Evolutionary conservation across 108 stramenopile genomes (phyloP), one percentile per base, ranked within the genome.

Genomic region (Aurantiochytrium sp.): DNA sequence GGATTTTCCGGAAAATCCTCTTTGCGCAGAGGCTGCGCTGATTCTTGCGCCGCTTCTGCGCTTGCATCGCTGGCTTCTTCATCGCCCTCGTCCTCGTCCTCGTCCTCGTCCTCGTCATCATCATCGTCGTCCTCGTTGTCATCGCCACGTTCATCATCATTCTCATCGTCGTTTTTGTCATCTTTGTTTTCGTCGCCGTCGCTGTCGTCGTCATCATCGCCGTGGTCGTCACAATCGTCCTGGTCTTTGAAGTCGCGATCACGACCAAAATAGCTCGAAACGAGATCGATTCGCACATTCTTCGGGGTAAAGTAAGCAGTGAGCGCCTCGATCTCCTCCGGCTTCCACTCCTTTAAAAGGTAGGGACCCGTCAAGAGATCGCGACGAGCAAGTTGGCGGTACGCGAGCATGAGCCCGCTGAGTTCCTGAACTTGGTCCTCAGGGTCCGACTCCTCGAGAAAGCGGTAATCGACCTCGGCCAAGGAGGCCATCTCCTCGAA

Each of bases 361-460:
- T 83, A 53, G 0, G 76, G 76, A 6, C 49, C 76, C 51, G 45
- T 53, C 10, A 83, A 4, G 10, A 83, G 76, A 45, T 83, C 76
- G 18, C 49, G 19, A 18, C 76, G 76, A 12, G 4, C 76, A 12
- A 83, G 44, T 25, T 53, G 49, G 19, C 76, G 45, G 25, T 83
- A 23, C 49, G 45, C 43, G 49, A 83, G 51, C 76, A 83, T 83
- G 76, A 25, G 19, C 19, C 45, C 28, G 51, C 49, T 53, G 12
- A 53, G 51, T 16, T 83, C 76, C 28, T 83, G 76, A 2, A 83
- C 76, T 6, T n/a, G 19, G 19, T 83, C 76, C 5, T 53, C 51
- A 2, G 76, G 76, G 18, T 83, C 76, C 10, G 76, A 83, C 76
- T 83, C 76, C 51, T 83, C 76, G n/a, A 83, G 76, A 53, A 83